Percentiles rank a stretch among this genome's conserved stretches.
Conservation (phyloP, 805 yeast genomes). For the Torulaspora gathmanii region DNA sequence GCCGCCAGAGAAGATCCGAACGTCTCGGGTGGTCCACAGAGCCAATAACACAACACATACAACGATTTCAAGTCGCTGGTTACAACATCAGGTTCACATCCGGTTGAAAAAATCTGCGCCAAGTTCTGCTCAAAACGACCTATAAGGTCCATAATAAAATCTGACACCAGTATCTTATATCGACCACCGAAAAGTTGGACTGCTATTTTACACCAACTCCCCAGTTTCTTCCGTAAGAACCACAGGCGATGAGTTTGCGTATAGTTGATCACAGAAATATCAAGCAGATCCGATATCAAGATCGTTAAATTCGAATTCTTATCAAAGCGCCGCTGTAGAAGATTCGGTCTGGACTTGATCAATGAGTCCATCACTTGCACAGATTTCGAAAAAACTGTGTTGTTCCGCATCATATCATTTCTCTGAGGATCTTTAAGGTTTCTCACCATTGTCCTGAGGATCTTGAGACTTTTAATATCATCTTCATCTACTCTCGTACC, state of each 20-base stretch:
- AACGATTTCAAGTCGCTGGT: slow-evolving; percentile 12
- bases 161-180: slow-evolving; percentile 13
- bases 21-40: slow-evolving; percentile 13
- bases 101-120: slow-evolving; percentile 14
- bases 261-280: slow-evolving; percentile 17
- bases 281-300: slow-evolving; percentile 17
- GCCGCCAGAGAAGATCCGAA: slow-evolving; percentile 16
- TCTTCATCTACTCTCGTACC: background rate
- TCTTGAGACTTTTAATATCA: slow-evolving; percentile 20
- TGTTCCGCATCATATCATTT: slow-evolving; percentile 15
- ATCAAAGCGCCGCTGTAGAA: slow-evolving; percentile 9
- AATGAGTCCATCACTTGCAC: slow-evolving; percentile 29
- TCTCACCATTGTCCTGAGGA: slow-evolving; percentile 19
- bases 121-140: slow-evolving; percentile 18
- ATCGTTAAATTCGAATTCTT: slow-evolving; percentile 16
- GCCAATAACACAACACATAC: slow-evolving; percentile 26
- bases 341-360: slow-evolving; percentile 21
- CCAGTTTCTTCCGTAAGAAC: slow-evolving; percentile 28
- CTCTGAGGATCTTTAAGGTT: slow-evolving; percentile 18
- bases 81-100: slow-evolving; percentile 12
- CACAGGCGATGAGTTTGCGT: slow-evolving; percentile 20
- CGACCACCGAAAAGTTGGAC: slow-evolving; percentile 14
- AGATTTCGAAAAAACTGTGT: slow-evolving; percentile 26
- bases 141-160: slow-evolving; percentile 8
- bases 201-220: slow-evolving; percentile 23